Evolutionary conservation across 345 rosid species (phyloP), one percentile per base, ranked within the genome.

Genomic region (Mangifera indica): DNA sequence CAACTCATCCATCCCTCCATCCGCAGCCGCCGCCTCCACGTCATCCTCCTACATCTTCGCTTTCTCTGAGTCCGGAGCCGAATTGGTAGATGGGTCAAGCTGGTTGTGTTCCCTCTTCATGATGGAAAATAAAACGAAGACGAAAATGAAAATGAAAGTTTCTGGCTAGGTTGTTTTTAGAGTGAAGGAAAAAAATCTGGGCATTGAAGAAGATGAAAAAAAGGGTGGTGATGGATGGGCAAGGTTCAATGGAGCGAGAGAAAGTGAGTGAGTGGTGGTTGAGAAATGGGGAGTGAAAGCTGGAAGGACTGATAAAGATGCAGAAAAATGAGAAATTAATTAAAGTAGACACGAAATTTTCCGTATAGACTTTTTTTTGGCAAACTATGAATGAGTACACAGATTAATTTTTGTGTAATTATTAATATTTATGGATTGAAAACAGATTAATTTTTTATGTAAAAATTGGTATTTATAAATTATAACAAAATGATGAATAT

Each of bases 1-100:
- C 4, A 88, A 84, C 81, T 90, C 98, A n/a, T 92, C 98, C 91
- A 87, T 77, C 20, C 84, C 81, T 0, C 81, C 85, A 58, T 76
- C 90, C 13, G 76, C n/a, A n/a, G n/a, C 72, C 9, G 60, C 66
- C 3, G 56, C 64, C 26, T 55, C 66, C 3, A 51, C 64, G 18
- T 60, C 89, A 3, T 81, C 87, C 48, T 75, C 82, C 81, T 88
- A 80, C 76, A 81, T 70, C 91, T 78, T 87, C 49, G 77, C 74
- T 69, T 89, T 89, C 22, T 84, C 89, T 15, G 37, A 14, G n/a
- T 59, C 60, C 6, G 15, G 7, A 29, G 29, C 59, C 8, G 81
- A 65, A 46, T 77, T 70, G 0, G 75, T 60, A 0, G 67, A 80
- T 14, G 61, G 76, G 12, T 81, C 81, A 8, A 77, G 82, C 61